These are phyloP conservation scores for Ganoderma multipileum DNA, from an alignment of 1,284 basidiomycete genomes.

Conservation along the genomic window DNA sequence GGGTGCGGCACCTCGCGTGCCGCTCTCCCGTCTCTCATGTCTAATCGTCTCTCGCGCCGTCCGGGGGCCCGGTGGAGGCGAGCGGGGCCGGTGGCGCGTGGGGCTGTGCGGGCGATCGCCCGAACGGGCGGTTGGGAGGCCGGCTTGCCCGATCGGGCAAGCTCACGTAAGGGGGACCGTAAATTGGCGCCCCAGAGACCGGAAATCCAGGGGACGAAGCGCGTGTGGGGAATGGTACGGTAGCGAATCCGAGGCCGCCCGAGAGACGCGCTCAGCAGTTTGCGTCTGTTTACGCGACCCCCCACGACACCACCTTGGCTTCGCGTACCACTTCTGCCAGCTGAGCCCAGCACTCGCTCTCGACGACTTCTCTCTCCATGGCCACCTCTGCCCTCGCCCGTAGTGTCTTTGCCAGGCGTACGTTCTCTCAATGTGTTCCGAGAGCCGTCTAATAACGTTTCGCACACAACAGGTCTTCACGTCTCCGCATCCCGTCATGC, in stretches of 20 bases:
- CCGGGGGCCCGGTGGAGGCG: too few species aligned
- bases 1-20: too few species aligned
- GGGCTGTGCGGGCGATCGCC: too few species aligned
- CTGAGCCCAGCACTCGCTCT: constrained; percentile 29
- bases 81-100: too few species aligned
- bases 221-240: constrained; percentile 20
- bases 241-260: constrained; percentile 25
- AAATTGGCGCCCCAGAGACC: too few species aligned
- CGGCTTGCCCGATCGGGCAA: too few species aligned
- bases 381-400: constrained; percentile 67
- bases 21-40: too few species aligned
- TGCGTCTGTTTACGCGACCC: constrained; percentile 44
- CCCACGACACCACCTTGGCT: constrained; percentile 34
- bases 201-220: too few species aligned
- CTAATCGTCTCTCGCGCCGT: too few species aligned
- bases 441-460: constrained; percentile 13
- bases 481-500: constrained; percentile 80
- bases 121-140: too few species aligned
- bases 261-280: constrained; percentile 34
- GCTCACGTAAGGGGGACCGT: too few species aligned
- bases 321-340: constrained; percentile 32
- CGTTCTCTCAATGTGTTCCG: constrained; percentile 33
- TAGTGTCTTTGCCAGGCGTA: constrained; percentile 69
- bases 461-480: constrained; percentile 71
- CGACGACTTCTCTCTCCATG: constrained; percentile 48